phyloP scores from a whole-genome alignment of 768 basidiomycete genomes.

The Trametes maxima region DNA sequence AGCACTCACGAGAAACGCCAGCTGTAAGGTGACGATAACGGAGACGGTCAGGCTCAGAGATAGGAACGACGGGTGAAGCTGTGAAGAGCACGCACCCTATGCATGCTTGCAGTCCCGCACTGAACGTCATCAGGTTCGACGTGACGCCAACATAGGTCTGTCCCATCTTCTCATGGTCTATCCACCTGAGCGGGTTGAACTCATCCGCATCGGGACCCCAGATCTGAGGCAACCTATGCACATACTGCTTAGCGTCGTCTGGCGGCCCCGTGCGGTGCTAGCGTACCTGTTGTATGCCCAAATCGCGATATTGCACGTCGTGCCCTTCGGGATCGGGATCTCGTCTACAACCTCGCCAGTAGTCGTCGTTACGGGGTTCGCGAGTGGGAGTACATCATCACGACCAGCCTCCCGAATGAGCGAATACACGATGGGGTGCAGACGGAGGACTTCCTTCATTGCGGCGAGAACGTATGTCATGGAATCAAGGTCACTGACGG shows the following conservation, averaged over 20 bases:
- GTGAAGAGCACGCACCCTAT: constrained; percentile 19
- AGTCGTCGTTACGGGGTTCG: constrained; percentile 10
- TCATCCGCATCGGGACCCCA: constrained; percentile 37
- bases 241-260: background rate
- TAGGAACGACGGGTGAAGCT: no score
- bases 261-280: background rate
- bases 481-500: constrained; percentile 17
- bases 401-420: constrained; percentile 23
- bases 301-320: constrained; percentile 28
- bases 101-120: constrained; percentile 25
- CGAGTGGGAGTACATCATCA: constrained; percentile 30
- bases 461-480: constrained; percentile 5
- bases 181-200: constrained; percentile 34
- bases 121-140: constrained; percentile 22
- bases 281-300: constrained; percentile 38
- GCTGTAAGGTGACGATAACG: background rate
- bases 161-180: constrained; percentile 21
- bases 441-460: constrained; percentile 29
- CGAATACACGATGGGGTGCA: constrained; percentile 24
- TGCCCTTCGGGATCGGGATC: constrained; percentile 34
- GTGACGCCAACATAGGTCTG: constrained; percentile 24
- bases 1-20: constrained; percentile 37
- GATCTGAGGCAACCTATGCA: constrained; percentile 26
- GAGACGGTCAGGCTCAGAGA: background rate
- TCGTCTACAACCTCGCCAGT: constrained; percentile 22